Conservation (phyloP, 192 early-diverging fungal genomes). For the Dissophora ornata region DNA sequence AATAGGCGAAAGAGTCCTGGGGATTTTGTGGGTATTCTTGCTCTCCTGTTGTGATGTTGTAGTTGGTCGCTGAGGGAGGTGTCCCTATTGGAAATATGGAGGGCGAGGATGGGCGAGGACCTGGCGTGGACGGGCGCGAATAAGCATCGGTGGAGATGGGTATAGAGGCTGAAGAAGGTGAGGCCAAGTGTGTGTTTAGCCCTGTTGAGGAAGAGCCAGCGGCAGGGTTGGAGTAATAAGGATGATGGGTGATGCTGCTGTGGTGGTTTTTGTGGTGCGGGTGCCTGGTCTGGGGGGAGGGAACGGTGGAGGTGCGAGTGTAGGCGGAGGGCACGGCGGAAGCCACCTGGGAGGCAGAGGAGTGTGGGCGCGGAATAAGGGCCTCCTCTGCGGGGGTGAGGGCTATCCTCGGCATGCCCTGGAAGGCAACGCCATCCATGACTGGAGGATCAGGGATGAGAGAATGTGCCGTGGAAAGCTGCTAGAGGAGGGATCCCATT, state of each 20-base stretch:
- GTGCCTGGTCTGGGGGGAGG: conserved; percentile 3
- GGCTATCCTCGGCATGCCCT: conserved; percentile 52
- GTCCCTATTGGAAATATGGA: conserved; percentile 8
- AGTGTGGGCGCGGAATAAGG: conserved; percentile 39
- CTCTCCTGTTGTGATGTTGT: conserved; percentile 11
- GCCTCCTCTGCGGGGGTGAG: conserved; percentile 50
- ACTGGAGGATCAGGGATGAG: background rate
- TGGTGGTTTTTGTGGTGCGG: conserved; percentile 22
- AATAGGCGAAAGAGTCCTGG: conserved; percentile 36
- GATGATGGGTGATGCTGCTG: conserved; percentile 23
- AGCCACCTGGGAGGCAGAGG: conserved; percentile 42
- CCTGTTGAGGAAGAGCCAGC: conserved; percentile 9
- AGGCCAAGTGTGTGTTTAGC: conserved; percentile 10
- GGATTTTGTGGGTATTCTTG: conserved; percentile 52
- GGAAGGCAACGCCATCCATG: conserved; percentile 52
- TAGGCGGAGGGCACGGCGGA: conserved; percentile 36
- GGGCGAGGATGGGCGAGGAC: conserved; percentile 22
- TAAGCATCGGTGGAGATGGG: conserved; percentile 14
- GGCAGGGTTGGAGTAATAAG: conserved; percentile 21
- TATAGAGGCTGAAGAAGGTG: conserved; percentile 26
- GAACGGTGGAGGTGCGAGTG: conserved; percentile 9
- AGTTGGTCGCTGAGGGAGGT: conserved; percentile 8
- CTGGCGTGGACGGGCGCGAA: conserved; percentile 37
- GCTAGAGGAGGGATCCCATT: background rate
- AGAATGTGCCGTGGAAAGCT: background rate